These are phyloP conservation scores for Botryosphaeria agaves DNA, from an alignment of 2,329 filamentous ascomycete species.

Conservation along the genomic window DNA sequence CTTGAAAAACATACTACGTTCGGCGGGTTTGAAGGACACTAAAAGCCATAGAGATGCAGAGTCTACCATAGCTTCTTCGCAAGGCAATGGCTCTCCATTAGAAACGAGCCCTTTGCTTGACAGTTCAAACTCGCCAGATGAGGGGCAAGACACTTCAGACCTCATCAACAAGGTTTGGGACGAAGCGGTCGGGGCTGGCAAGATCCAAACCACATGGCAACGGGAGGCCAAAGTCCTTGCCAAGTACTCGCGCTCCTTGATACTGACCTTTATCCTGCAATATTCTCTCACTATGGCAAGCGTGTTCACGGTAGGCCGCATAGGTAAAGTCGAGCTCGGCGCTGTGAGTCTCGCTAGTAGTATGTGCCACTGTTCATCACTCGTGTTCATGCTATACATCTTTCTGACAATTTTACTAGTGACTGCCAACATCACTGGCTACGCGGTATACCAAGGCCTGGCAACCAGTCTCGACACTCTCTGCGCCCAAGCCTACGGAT, in stretches of 20 bases:
- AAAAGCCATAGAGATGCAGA: conserved; percentile 1
- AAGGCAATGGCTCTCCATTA: conserved; percentile 4
- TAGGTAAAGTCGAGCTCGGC: conserved; percentile 29
- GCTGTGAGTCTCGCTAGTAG: conserved; percentile 28
- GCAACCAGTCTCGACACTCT: conserved; percentile 84
- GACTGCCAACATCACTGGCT: conserved; percentile 31
- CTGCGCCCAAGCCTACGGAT: conserved; percentile 86
- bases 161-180: conserved; percentile 63
- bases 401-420: conserved; percentile 9
- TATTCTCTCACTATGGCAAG: conserved; percentile 28
- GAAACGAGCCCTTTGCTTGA: conserved; percentile 32
- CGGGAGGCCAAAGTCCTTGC: conserved; percentile 70
- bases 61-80: conserved; percentile 7
- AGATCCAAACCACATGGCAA: conserved; percentile 81
- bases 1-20: conserved; percentile 13
- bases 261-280: conserved; percentile 31
- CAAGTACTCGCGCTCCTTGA: conserved; percentile 26
- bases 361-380: conserved; percentile 4
- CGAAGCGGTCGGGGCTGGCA: conserved; percentile 62
- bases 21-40: conserved; percentile 8
- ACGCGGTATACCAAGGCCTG: conserved; percentile 40
- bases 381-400: background rate
- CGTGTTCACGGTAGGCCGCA: conserved; percentile 32
- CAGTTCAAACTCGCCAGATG: conserved; percentile 22
- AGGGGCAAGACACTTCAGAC: conserved; percentile 32